phyloP scores from a whole-genome alignment of 371 early-diverging fungal genomes.

The Conidiobolus coronatus region DNA sequence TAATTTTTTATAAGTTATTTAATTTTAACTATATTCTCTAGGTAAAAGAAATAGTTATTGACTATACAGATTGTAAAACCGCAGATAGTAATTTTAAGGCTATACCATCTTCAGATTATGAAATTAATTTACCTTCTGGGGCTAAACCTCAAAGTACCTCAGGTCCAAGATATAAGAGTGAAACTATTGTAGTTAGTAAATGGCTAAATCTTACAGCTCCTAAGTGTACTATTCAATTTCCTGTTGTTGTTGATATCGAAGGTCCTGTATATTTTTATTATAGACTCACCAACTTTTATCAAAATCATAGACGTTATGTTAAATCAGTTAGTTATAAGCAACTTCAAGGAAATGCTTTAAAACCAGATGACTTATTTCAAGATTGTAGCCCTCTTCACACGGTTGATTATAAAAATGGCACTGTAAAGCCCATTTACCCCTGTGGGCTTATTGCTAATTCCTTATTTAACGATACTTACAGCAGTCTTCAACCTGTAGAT shows the following conservation, averaged over 20 bases:
- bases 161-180: neutral
- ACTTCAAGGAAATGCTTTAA: constrained; percentile 36
- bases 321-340: constrained; percentile 72
- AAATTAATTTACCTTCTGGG: neutral
- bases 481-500: neutral
- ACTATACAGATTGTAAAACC: constrained; percentile 64
- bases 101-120: neutral
- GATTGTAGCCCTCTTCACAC: constrained; percentile 8
- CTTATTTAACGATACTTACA: constrained; percentile 3
- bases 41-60: constrained; percentile 43
- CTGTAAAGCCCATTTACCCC: constrained; percentile 44
- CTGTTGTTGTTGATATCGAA: constrained; percentile 32
- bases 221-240: constrained; percentile 54
- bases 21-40: neutral
- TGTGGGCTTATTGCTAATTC: constrained; percentile 96
- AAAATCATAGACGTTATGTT: constrained; percentile 91
- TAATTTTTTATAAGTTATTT: neutral
- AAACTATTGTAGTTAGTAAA: neutral
- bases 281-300: constrained; percentile 90
- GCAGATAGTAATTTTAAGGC: neutral
- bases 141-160: no score
- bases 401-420: constrained; percentile 4
- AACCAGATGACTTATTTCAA: constrained; percentile 8
- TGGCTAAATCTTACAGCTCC: constrained; percentile 3
- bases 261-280: constrained; percentile 82